Evolutionary conservation across 345 rosid genomes (phyloP).

Genomic region (Lumnitzera littorea): DNA sequence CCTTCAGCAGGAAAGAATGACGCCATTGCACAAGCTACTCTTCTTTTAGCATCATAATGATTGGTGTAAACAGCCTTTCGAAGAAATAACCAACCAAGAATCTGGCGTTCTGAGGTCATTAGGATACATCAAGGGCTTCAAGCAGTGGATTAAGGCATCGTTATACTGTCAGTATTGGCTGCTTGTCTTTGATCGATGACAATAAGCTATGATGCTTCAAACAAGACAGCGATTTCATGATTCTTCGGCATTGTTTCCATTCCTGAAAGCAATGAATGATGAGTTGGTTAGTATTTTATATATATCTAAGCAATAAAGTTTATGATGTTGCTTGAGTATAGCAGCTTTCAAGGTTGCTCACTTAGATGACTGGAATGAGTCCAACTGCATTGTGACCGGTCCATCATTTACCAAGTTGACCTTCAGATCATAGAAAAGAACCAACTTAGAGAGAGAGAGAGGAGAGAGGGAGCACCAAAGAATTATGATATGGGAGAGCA

Average conservation of each 20-base stretch:
- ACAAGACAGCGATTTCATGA: background rate
- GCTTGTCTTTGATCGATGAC: too few species aligned
- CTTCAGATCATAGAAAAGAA: slow-evolving; percentile 20
- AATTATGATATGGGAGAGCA: background rate
- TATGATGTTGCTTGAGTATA: background rate
- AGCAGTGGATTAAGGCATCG: too few species aligned
- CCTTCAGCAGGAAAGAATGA: too few species aligned
- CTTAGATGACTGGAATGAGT: slow-evolving; percentile 62
- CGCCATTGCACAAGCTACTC: too few species aligned
- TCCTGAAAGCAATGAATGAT: background rate
- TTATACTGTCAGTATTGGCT: too few species aligned
- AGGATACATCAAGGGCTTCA: too few species aligned
- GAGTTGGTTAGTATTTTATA: too few species aligned
- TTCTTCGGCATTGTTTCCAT: slow-evolving; percentile 12
- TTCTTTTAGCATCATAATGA: too few species aligned
- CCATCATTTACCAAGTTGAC: slow-evolving; percentile 84
- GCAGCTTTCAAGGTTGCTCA: slow-evolving; percentile 21
- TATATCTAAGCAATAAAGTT: background rate
- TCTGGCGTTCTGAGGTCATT: too few species aligned
- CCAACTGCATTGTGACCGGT: slow-evolving; percentile 88
- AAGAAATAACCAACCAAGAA: too few species aligned
- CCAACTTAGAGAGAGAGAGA: background rate
- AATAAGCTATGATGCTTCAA: too few species aligned
- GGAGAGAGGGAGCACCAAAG: background rate
- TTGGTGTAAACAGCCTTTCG: too few species aligned